phyloP scores from a whole-genome alignment of 2,329 filamentous ascomycete genomes.

The Scedosporium minutisporum region DNA sequence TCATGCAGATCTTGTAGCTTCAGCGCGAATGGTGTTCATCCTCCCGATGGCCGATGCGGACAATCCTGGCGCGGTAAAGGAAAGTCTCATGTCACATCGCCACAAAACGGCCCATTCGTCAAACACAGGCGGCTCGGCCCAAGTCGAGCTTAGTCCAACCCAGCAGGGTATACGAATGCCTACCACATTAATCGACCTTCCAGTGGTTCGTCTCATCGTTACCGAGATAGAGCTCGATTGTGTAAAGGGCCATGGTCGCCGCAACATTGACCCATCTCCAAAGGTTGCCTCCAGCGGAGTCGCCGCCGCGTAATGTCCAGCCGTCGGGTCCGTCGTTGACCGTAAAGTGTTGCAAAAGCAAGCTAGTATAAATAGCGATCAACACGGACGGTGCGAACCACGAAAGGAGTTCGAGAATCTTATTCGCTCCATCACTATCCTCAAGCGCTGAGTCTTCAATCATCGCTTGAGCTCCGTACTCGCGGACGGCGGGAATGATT shows the following conservation, averaged over 20 bases:
- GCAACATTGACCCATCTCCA: constrained; percentile 93
- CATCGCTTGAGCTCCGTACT: constrained; percentile 72
- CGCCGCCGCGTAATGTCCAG: constrained; percentile 79
- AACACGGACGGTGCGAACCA: constrained; percentile 94
- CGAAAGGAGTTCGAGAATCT: constrained; percentile 71
- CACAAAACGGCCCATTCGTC: neutral
- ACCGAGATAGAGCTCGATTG: constrained; percentile 79
- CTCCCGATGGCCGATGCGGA: neutral
- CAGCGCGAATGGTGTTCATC: neutral
- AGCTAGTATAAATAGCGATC: constrained; percentile 90
- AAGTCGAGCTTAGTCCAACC: constrained; percentile 5
- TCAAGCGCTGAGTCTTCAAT: constrained; percentile 79
- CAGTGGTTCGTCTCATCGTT: constrained; percentile 84
- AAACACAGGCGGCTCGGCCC: neutral
- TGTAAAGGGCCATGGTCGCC: constrained; percentile 81
- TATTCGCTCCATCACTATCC: constrained; percentile 73
- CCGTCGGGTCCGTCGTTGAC: constrained; percentile 60
- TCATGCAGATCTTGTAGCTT: neutral
- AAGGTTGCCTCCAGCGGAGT: constrained; percentile 65
- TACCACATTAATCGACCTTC: constrained; percentile 69
- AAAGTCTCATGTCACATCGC: neutral
- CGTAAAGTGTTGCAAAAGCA: constrained; percentile 91
- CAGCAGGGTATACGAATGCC: neutral
- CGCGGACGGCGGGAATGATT: constrained; percentile 88
- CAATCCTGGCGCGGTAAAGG: neutral